These are phyloP conservation scores for Chrysoporthe austroafricana DNA, from an alignment of 2,329 filamentous ascomycete species.

Conservation along the genomic window DNA sequence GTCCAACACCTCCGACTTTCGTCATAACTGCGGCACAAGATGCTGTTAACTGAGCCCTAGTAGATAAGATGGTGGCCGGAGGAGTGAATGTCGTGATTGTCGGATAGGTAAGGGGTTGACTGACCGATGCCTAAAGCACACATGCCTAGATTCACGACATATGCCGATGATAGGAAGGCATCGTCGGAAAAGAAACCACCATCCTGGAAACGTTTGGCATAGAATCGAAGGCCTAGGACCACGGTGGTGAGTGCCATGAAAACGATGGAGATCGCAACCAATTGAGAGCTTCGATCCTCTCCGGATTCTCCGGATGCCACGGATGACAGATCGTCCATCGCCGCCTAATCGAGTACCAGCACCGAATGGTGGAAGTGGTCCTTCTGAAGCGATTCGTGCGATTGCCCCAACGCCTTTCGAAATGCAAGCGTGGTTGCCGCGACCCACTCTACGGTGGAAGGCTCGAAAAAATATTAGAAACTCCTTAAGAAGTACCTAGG, in stretches of 20 bases:
- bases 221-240: conserved; percentile 29
- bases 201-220: conserved; percentile 30
- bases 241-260: conserved; percentile 30
- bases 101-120: not conserved
- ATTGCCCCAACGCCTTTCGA: not conserved
- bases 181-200: conserved; percentile 30
- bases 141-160: conserved; percentile 32
- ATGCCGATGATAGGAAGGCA: conserved; percentile 29
- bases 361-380: too few species aligned
- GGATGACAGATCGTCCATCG: conserved; percentile 5
- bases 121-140: conserved; percentile 32
- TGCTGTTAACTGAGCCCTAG: not conserved
- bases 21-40: conserved; percentile 31
- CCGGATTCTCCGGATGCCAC: not conserved
- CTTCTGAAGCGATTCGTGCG: not conserved
- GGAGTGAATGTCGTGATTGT: not conserved
- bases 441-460: not conserved
- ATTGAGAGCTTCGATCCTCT: conserved; percentile 16
- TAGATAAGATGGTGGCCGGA: not conserved
- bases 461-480: not conserved
- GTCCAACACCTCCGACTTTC: conserved; percentile 34
- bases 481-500: not conserved
- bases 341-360: not conserved
- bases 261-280: conserved; percentile 32
- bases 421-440: not conserved